Evolutionary conservation across 768 basidiomycete species (phyloP), one percentile per base, ranked within the genome.

Genomic region (Lactarius sanguifluus): DNA sequence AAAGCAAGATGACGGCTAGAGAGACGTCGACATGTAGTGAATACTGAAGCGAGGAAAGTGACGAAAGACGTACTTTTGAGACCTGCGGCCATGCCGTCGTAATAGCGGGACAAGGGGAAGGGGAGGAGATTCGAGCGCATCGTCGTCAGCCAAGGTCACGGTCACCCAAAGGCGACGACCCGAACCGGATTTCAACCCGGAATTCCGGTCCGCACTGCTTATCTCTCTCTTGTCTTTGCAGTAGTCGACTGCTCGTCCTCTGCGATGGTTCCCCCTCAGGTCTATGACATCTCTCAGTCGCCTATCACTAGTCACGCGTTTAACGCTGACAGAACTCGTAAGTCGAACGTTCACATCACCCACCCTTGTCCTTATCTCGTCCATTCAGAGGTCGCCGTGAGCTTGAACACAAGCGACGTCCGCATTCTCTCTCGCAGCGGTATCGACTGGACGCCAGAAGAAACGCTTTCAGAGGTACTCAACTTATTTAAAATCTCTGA

Each of bases 211-310:
- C 25, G 23, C 10, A 23, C 38, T 47, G 4, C 54, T 13, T 34
- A 12, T n/a, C 56, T 23, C 28, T 12, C 36, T 38, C n/a, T 38
- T 38, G 13, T 25, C 28, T 5, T 57, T 68, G 82, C 85, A 85
- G 87, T 84, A 89, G 91, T 93, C 73, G 91, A 93, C 90, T 93
- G 90, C 79, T 85, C 83, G 89, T 92, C 90, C 91, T 93, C 83
- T 80, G 79, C 75, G 25, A 87, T 86, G 87, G 85, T 92, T 77
- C 76, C 85, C 36, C 90, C 91, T 57, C 86, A 95, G 81, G 81
- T 92, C 7, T 89, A 85, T 76, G 83, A 84, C 61, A 82, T 98
- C 57, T 82, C 90, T n/a, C 86, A 92, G 72, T 84, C 84, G 0
- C 94, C 96, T 36, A 84, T 99, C 59, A 94, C 93, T 3, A 88